Conservation (phyloP, 192 early-diverging fungal species). For the Funneliformis geosporum region DNA sequence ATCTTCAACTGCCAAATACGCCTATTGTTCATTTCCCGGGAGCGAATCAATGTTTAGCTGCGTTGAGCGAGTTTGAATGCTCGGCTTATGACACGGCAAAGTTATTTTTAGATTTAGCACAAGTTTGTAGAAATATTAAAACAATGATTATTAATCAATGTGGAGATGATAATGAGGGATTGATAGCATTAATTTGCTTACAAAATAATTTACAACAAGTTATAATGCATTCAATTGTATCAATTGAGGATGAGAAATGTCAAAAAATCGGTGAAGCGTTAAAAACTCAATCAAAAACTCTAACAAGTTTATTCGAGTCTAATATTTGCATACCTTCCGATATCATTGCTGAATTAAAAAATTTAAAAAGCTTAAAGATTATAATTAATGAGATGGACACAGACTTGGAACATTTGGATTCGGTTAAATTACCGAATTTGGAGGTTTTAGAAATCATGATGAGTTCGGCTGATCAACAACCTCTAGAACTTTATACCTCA, state of each 20-base stretch:
- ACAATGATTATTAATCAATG: background rate
- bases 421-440: background rate
- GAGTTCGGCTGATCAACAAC: background rate
- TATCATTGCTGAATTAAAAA: background rate
- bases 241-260: background rate
- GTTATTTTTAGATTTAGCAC: background rate
- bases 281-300: background rate
- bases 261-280: background rate
- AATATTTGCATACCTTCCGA: background rate
- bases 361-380: background rate
- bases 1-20: background rate
- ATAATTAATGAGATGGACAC: background rate
- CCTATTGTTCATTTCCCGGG: background rate
- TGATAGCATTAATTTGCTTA: background rate
- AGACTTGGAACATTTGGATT: background rate
- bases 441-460: background rate
- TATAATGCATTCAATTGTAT: background rate
- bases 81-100: background rate
- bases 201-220: conserved; percentile 1
- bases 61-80: background rate
- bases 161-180: background rate
- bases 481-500: background rate
- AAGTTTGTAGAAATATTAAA: background rate
- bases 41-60: background rate
- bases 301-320: background rate